Evolutionary conservation across 768 basidiomycete species (phyloP).

Genomic region (Pleurotus giganteus): DNA sequence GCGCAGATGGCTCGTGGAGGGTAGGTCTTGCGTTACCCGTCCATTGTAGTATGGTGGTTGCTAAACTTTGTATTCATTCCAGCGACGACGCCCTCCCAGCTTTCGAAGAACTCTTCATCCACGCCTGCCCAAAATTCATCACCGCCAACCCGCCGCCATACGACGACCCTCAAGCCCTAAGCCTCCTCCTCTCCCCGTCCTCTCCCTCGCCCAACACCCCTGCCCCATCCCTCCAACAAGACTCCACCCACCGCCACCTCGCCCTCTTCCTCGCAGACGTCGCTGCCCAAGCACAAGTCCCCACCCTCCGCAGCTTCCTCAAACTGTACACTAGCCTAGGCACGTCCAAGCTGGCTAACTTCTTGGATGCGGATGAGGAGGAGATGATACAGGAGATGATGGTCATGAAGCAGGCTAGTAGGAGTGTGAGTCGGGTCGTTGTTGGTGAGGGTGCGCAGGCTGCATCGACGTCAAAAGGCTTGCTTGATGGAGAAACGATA

Average conservation of each 20-base stretch:
- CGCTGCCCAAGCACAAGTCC: slow-evolving; percentile 68
- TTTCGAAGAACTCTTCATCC: slow-evolving; percentile 91
- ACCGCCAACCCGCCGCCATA: slow-evolving; percentile 93
- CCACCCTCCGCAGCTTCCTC: slow-evolving; percentile 87
- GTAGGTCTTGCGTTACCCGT: slow-evolving; percentile 30
- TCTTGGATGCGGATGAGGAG: slow-evolving; percentile 91
- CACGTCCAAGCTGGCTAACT: slow-evolving; percentile 86
- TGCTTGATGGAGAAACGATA: slow-evolving; percentile 85
- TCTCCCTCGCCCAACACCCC: slow-evolving; percentile 55
- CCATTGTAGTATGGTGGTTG: background rate
- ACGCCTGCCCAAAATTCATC: slow-evolving; percentile 97
- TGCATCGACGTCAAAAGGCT: slow-evolving; percentile 28
- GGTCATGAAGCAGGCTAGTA: slow-evolving; percentile 88
- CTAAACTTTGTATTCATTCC: background rate
- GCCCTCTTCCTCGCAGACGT: slow-evolving; percentile 83
- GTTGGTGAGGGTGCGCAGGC: slow-evolving; percentile 34
- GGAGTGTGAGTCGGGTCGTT: slow-evolving; percentile 68
- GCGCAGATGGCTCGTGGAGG: slow-evolving; percentile 81
- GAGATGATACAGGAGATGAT: slow-evolving; percentile 96
- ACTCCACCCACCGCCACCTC: slow-evolving; percentile 63
- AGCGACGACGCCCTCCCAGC: slow-evolving; percentile 74
- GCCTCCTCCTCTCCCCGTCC: slow-evolving; percentile 39
- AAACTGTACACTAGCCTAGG: slow-evolving; percentile 95
- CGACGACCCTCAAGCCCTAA: slow-evolving; percentile 68
- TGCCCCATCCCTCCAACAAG: slow-evolving; percentile 28